These are phyloP conservation scores for Arthonia radiata DNA, from an alignment of 495 filamentous ascomycete genomes.

Conservation along the genomic window DNA sequence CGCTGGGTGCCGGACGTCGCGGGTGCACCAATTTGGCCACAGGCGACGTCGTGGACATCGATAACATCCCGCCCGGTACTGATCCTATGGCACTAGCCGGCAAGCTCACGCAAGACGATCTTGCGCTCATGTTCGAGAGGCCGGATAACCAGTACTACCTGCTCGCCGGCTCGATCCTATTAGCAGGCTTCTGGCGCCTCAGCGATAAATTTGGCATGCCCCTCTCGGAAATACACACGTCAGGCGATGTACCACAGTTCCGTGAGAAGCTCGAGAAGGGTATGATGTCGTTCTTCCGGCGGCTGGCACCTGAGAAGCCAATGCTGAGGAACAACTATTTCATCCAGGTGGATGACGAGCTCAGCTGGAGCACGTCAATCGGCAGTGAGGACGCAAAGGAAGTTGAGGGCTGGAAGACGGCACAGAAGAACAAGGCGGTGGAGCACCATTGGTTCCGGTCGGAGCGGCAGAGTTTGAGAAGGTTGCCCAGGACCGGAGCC, in stretches of 20 bases:
- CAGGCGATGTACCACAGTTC: slow-evolving; percentile 57
- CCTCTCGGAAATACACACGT: slow-evolving; percentile 61
- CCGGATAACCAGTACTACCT: slow-evolving; percentile 67
- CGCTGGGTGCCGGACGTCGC: too few species aligned
- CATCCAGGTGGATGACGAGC: slow-evolving; percentile 47
- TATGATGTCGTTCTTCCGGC: slow-evolving; percentile 56
- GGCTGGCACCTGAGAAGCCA: slow-evolving; percentile 37
- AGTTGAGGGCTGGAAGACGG: slow-evolving; percentile 45
- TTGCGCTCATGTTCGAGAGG: slow-evolving; percentile 67
- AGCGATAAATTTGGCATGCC: slow-evolving; percentile 69
- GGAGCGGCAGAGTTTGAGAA: slow-evolving; percentile 51
- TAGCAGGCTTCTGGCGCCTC: slow-evolving; percentile 74
- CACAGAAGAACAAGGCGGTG: slow-evolving; percentile 53
- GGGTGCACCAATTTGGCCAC: too few species aligned
- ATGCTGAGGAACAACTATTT: slow-evolving; percentile 53
- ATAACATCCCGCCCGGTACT: too few species aligned
- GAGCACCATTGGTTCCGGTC: slow-evolving; percentile 55
- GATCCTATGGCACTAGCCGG: slow-evolving; percentile 62
- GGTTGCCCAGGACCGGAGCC: slow-evolving; percentile 47
- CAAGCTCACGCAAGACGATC: slow-evolving; percentile 57
- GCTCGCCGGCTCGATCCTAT: slow-evolving; percentile 50
- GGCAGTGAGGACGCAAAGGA: slow-evolving; percentile 46
- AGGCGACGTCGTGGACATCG: too few species aligned
- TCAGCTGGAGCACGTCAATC: slow-evolving; percentile 52
- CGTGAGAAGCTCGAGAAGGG: slow-evolving; percentile 48